Evolutionary conservation across 176 grass and related monocot genomes (phyloP).

Genomic region (Oryza australiensis): DNA sequence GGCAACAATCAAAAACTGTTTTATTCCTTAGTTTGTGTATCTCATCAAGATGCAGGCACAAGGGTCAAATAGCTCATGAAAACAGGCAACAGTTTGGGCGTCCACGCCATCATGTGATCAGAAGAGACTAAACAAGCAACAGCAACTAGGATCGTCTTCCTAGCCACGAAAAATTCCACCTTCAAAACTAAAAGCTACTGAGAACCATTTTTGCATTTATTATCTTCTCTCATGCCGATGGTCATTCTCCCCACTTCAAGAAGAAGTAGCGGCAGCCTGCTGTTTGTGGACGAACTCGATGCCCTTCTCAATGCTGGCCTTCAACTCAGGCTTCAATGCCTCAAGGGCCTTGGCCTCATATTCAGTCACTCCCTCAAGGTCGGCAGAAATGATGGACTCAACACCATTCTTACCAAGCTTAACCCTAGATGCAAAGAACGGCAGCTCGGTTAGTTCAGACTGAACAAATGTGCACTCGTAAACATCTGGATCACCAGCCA

Average conservation of each 20-base stretch:
- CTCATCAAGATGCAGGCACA: slow-evolving; percentile 21
- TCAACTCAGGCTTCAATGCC: slow-evolving; percentile 66
- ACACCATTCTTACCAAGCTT: slow-evolving; percentile 79
- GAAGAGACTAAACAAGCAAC: slow-evolving; percentile 24
- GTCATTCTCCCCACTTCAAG: slow-evolving; percentile 37
- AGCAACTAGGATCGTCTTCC: slow-evolving; percentile 19
- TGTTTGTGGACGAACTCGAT: slow-evolving; percentile 51
- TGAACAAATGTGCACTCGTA: slow-evolving; percentile 78
- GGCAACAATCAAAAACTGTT: slow-evolving; percentile 4
- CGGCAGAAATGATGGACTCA: slow-evolving; percentile 52
- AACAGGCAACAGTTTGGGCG: neutral
- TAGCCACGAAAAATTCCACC: slow-evolving; percentile 40
- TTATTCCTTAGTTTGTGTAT: slow-evolving; percentile 26
- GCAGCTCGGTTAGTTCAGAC: slow-evolving; percentile 62
- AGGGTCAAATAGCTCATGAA: slow-evolving; percentile 15
- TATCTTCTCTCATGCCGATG: slow-evolving; percentile 1
- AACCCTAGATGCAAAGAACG: slow-evolving; percentile 77
- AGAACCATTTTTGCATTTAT: slow-evolving; percentile 31
- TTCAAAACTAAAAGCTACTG: slow-evolving; percentile 52
- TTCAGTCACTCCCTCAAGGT: slow-evolving; percentile 60
- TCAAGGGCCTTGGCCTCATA: slow-evolving; percentile 72
- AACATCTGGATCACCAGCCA: slow-evolving; percentile 76
- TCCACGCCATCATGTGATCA: slow-evolving; percentile 8
- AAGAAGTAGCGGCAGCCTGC: slow-evolving; percentile 46
- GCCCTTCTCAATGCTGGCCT: slow-evolving; percentile 83